Conservation (phyloP, 768 basidiomycete species). For the Serendipita vermifera region DNA sequence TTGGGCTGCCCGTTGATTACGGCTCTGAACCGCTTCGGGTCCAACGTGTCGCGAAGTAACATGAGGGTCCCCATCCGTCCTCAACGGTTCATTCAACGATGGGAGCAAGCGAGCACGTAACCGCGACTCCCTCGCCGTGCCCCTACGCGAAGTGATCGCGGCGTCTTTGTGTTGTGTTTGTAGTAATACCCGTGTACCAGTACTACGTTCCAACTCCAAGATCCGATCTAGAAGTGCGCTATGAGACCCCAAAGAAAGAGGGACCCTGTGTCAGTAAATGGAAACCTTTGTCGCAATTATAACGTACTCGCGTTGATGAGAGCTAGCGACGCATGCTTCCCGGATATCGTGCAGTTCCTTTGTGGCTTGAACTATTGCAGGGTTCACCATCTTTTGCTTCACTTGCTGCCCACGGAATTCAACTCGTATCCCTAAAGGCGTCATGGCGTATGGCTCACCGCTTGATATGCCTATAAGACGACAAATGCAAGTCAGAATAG, state of each 20-base stretch:
- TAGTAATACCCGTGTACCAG: too few relatives aligned
- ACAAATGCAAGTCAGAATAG: neutral
- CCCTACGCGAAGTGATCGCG: neutral
- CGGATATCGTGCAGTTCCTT: slow-evolving; percentile 2
- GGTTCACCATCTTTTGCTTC: slow-evolving; percentile 3
- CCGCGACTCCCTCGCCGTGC: neutral
- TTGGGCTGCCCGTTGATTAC: neutral
- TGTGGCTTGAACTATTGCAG: neutral
- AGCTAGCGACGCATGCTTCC: neutral
- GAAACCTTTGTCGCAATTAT: too few relatives aligned
- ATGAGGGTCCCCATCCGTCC: neutral
- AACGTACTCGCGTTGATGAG: neutral
- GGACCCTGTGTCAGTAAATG: neutral
- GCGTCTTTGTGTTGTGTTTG: neutral
- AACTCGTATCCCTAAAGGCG: neutral
- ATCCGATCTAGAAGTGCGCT: slow-evolving; percentile 6
- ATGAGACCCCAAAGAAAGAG: neutral
- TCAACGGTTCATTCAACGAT: neutral
- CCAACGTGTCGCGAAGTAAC: neutral
- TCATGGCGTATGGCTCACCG: neutral
- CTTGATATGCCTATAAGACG: neutral
- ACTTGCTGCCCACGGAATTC: neutral
- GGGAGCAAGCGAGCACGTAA: neutral
- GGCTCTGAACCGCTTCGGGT: neutral
- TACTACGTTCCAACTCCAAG: neutral